These are phyloP conservation scores for Bruguiera gymnorhiza DNA, from an alignment of 345 rosid genomes.

Conservation along the genomic window DNA sequence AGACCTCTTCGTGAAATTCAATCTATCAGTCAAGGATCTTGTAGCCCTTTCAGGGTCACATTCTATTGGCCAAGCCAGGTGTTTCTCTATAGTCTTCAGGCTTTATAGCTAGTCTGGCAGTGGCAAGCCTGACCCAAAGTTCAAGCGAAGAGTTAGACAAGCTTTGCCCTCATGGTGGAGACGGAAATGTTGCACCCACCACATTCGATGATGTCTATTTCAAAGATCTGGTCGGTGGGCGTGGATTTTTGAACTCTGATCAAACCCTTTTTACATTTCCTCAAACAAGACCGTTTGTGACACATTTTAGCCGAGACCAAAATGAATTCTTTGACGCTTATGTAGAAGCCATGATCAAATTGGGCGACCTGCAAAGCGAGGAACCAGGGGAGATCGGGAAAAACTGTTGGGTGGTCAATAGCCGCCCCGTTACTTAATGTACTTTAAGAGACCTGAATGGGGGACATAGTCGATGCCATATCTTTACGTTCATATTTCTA, in stretches of 20 bases:
- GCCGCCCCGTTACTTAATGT: constrained; percentile 20
- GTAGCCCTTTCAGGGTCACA: constrained; percentile 97
- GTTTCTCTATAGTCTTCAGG: constrained; percentile 75
- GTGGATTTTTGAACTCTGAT: constrained; percentile 88
- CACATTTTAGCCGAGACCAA: constrained; percentile 45
- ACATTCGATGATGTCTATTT: constrained; percentile 72
- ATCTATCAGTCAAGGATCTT: constrained; percentile 67
- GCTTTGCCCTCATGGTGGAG: constrained; percentile 69
- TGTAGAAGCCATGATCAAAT: constrained; percentile 69
- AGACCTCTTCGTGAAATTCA: constrained; percentile 49
- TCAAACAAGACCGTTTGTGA: constrained; percentile 53
- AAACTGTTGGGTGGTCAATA: constrained; percentile 61
- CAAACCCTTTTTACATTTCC: constrained; percentile 58
- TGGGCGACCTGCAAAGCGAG: constrained; percentile 79
- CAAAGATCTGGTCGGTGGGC: constrained; percentile 71
- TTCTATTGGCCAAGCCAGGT: constrained; percentile 77
- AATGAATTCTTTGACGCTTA: constrained; percentile 57
- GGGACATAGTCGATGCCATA: too few relatives aligned
- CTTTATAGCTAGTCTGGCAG: constrained; percentile 86
- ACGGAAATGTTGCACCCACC: constrained; percentile 43
- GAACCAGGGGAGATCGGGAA: constrained; percentile 65
- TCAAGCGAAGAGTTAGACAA: constrained; percentile 43
- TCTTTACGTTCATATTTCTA: too few relatives aligned
- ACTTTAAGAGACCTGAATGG: constrained; percentile 23
- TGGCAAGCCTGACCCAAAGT: constrained; percentile 53